A percentile compares a stretch with the other conserved stretches of the same genome.
phyloP scores from a whole-genome alignment of 2,329 filamentous ascomycete genomes.

The Zopfia rhizophila region DNA sequence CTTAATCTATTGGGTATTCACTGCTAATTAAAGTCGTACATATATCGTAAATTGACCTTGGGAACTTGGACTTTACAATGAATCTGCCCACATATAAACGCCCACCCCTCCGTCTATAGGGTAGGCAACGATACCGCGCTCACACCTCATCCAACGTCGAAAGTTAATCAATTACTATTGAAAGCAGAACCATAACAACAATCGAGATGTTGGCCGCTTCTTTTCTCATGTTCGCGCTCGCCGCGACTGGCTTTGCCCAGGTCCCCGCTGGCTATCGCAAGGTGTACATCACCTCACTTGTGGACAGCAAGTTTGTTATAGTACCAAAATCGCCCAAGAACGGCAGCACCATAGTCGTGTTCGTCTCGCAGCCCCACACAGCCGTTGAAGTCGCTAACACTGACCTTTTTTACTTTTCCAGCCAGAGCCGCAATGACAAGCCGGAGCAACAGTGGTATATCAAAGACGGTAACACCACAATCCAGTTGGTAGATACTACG shows the following conservation, averaged over 20 bases:
- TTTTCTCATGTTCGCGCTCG: conserved; percentile 31
- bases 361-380: conserved; percentile 6
- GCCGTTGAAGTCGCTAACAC: not conserved
- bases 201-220: conserved; percentile 31
- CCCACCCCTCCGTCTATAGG: not conserved
- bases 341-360: conserved; percentile 40
- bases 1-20: conserved; percentile 12
- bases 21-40: conserved; percentile 19
- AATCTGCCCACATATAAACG: conserved; percentile 23
- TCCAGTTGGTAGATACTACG: conserved; percentile 38
- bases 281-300: conserved; percentile 42
- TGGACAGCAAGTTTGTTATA: conserved; percentile 40
- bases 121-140: not conserved
- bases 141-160: conserved; percentile 1
- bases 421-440: conserved; percentile 35
- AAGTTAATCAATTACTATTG: not conserved
- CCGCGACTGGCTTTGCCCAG: conserved; percentile 32
- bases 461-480: conserved; percentile 33
- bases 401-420: conserved; percentile 15
- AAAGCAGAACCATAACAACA: conserved; percentile 1
- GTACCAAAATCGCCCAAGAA: conserved; percentile 35
- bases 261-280: conserved; percentile 33
- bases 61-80: not conserved
- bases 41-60: not conserved
- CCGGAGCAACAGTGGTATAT: conserved; percentile 43